Base-by-base conservation (phyloP, 495 filamentous ascomycete species). In the Daldinia bambusicola region DNA sequence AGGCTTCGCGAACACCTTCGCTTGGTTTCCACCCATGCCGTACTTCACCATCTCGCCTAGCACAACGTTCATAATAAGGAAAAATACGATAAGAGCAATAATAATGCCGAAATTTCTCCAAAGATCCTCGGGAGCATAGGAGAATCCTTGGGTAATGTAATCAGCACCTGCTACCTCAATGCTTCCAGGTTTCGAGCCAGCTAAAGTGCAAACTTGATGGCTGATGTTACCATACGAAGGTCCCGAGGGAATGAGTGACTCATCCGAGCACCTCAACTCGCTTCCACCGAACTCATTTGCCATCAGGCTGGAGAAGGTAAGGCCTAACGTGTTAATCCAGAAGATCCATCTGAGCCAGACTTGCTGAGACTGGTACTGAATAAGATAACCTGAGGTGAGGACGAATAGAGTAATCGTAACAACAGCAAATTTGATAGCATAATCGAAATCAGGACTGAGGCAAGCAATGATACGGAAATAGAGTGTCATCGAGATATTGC, bases 321-420 rank as follows among this genome's bases (percentile, higher is more conserved):
- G 84, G 38, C 91, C 91, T 5, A 95, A 84, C 0, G 90, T 87
- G 63, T 94, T 94, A 75, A 94, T 84, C 77, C 88, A 95, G 80
- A 92, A 94, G 45, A 95, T 90, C 92, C 92, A 94, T 18, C 89
- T 79, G 22, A 93, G 78, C 92, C 92, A 94, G 6, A 89, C 88
- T 62, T 92, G 88, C 52, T 90, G 82, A 6, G 78, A 82, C 26
- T 89, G 85, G 71, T 88, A 93, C 66, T 93, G 91, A 63, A 95
- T 92, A 12, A 94, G 79, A 79, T 95, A 95, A 9, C 93, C 93
- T 5, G 87, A 89, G 0, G 92, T 95, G 40, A 92, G 75, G 36
- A 96, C 88, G 75, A 93, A 92, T 14, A 94, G 77, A 0, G 91
- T 93, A 72, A 96, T 92, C 30, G 91, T 87, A 1, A 91, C 83